Evolutionary conservation across 2,329 filamentous ascomycete genomes (phyloP).

Genomic region (Tolypocladium ophioglossoides): DNA sequence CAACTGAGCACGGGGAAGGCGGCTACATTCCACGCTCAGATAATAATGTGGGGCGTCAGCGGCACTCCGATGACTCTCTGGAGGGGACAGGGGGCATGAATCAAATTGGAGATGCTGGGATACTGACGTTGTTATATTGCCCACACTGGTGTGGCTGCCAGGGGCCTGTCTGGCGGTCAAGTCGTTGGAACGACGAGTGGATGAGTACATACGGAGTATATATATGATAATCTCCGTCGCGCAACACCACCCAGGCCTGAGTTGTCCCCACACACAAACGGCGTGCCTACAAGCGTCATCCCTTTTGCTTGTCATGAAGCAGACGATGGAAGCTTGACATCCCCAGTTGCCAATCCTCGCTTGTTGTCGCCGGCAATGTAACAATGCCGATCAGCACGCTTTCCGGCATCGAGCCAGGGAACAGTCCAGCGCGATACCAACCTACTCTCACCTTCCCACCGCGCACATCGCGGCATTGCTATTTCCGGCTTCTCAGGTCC

Average conservation of each 20-base stretch:
- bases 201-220: too few relatives aligned
- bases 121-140: too few relatives aligned
- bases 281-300: not conserved
- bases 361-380: not conserved
- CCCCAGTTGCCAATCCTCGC: not conserved
- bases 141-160: too few relatives aligned
- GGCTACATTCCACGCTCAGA: too few relatives aligned
- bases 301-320: not conserved
- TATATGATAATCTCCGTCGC: not conserved
- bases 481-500: not conserved
- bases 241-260: not conserved
- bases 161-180: too few relatives aligned
- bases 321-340: not conserved
- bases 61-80: too few relatives aligned
- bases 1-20: too few relatives aligned
- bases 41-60: too few relatives aligned
- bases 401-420: not conserved
- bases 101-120: too few relatives aligned
- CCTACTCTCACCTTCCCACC: too few relatives aligned
- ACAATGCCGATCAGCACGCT: not conserved
- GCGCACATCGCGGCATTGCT: not conserved
- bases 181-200: too few relatives aligned
- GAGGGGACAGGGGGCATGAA: too few relatives aligned
- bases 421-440: not conserved
- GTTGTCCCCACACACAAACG: not conserved